phyloP scores from a whole-genome alignment of 1,284 basidiomycete species.

The Hypsizygus ulmarius region DNA sequence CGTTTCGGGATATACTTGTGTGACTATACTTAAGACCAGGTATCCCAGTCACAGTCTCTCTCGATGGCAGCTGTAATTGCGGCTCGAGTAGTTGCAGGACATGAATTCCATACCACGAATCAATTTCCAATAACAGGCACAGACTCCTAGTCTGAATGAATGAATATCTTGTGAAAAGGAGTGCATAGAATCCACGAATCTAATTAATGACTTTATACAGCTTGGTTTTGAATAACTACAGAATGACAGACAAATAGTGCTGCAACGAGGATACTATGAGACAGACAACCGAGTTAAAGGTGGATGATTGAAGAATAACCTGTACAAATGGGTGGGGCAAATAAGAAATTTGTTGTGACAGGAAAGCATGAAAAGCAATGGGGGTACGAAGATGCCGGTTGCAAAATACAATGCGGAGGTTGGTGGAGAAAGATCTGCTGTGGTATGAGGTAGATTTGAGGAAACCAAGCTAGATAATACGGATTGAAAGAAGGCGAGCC shows the following conservation, averaged over 20 bases:
- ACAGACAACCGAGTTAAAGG: slow-evolving; percentile 50
- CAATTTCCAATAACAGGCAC: too few relatives aligned
- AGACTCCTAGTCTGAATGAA: too few relatives aligned
- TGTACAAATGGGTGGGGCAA: slow-evolving; percentile 55
- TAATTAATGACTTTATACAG: slow-evolving; percentile 49
- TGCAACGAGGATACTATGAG: slow-evolving; percentile 54
- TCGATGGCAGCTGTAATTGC: too few relatives aligned
- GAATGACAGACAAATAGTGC: slow-evolving; percentile 61
- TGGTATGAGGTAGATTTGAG: slow-evolving; percentile 34
- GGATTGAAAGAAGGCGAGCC: slow-evolving; percentile 25
- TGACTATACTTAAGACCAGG: neutral
- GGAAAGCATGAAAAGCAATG: slow-evolving; percentile 36
- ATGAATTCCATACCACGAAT: too few relatives aligned
- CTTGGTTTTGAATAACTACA: slow-evolving; percentile 58
- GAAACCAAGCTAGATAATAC: slow-evolving; percentile 20
- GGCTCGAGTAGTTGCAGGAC: too few relatives aligned
- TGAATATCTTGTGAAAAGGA: slow-evolving; percentile 1
- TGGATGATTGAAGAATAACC: slow-evolving; percentile 42
- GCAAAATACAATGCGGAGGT: slow-evolving; percentile 67
- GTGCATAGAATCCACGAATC: slow-evolving; percentile 23
- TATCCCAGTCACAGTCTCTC: too few relatives aligned
- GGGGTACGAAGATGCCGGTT: slow-evolving; percentile 50
- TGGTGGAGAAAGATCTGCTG: slow-evolving; percentile 17
- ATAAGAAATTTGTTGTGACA: slow-evolving; percentile 45
- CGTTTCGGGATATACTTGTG: slow-evolving; percentile 2